These are phyloP conservation scores for Auricularia cornea DNA, from an alignment of 768 basidiomycete species.

Conservation along the genomic window DNA sequence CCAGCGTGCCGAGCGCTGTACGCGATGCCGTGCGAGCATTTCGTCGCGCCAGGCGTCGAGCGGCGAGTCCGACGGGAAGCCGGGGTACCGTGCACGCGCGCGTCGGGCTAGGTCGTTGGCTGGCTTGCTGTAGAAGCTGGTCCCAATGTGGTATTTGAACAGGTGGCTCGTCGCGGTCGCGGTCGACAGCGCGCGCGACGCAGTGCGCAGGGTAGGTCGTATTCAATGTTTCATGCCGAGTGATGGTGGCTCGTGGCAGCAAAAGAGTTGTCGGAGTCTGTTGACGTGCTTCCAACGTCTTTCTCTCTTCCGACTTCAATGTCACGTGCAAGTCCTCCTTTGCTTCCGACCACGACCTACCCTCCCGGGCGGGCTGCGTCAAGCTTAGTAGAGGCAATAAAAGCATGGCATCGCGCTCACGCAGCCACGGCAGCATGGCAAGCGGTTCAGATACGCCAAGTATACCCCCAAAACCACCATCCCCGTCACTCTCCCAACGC, in stretches of 20 bases:
- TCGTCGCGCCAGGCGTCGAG: slow-evolving; percentile 66
- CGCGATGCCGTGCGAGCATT: slow-evolving; percentile 42
- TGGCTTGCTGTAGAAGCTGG: slow-evolving; percentile 73
- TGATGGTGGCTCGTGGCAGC: too few species aligned
- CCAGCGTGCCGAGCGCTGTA: slow-evolving; percentile 35
- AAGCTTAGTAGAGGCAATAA: too few species aligned
- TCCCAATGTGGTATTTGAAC: slow-evolving; percentile 68
- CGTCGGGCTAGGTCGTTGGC: slow-evolving; percentile 22
- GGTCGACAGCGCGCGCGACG: slow-evolving; percentile 13
- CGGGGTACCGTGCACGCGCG: slow-evolving; percentile 1
- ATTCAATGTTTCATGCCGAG: neutral
- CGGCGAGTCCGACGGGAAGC: slow-evolving; percentile 46
- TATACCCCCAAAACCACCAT: too few species aligned
- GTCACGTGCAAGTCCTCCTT: too few species aligned
- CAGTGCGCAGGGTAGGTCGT: neutral
- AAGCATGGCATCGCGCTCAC: too few species aligned
- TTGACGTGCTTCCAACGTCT: too few species aligned
- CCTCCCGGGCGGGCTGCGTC: too few species aligned
- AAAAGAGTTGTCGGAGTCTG: neutral
- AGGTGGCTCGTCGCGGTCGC: slow-evolving; percentile 23
- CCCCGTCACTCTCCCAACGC: too few species aligned
- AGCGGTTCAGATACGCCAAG: too few species aligned
- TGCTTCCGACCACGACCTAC: too few species aligned
- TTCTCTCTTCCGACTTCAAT: too few species aligned
- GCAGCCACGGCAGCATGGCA: too few species aligned